Evolutionary conservation across 768 basidiomycete species (phyloP).

Genomic region (Pulveroboletus sp.): DNA sequence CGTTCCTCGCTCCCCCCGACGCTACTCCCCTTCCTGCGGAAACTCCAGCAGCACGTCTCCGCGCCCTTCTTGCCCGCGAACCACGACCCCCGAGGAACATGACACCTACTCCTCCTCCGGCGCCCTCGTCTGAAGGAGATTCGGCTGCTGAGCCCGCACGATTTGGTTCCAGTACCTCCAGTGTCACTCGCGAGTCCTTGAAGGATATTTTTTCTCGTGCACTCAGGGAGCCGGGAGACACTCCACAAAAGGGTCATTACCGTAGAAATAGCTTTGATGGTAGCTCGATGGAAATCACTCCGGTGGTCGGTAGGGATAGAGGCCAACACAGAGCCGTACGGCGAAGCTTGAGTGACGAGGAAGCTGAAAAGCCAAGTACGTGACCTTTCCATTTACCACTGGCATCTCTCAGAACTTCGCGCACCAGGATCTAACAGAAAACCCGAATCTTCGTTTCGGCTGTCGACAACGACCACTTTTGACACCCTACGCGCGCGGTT

Average conservation of each 20-base stretch:
- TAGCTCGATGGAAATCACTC: slow-evolving; percentile 56
- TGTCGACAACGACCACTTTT: slow-evolving; percentile 43
- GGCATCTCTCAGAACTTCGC: slow-evolving; percentile 2
- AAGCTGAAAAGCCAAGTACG: slow-evolving; percentile 54
- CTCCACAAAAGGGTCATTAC: slow-evolving; percentile 50
- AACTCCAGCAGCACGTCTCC: slow-evolving; percentile 58
- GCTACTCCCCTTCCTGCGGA: slow-evolving; percentile 25
- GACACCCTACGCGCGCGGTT: slow-evolving; percentile 46
- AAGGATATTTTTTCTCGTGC: slow-evolving; percentile 65
- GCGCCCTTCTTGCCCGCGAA: slow-evolving; percentile 53
- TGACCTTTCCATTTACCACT: slow-evolving; percentile 7
- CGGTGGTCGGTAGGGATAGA: slow-evolving; percentile 39
- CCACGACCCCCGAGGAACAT: slow-evolving; percentile 35
- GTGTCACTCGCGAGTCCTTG: slow-evolving; percentile 52
- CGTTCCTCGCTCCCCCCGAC: neutral
- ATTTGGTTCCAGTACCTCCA: slow-evolving; percentile 34
- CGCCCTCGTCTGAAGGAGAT: slow-evolving; percentile 27
- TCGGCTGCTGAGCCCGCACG: slow-evolving; percentile 10
- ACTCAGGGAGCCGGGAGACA: slow-evolving; percentile 57
- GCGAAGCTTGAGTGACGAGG: slow-evolving; percentile 65
- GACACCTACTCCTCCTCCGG: slow-evolving; percentile 23
- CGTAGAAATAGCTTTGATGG: slow-evolving; percentile 56
- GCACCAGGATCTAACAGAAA: slow-evolving; percentile 22
- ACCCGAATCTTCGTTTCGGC: slow-evolving; percentile 36
- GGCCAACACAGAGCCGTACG: slow-evolving; percentile 46